Evolutionary conservation across 768 basidiomycete species (phyloP).

Genomic region (Suillus cothurnatus): DNA sequence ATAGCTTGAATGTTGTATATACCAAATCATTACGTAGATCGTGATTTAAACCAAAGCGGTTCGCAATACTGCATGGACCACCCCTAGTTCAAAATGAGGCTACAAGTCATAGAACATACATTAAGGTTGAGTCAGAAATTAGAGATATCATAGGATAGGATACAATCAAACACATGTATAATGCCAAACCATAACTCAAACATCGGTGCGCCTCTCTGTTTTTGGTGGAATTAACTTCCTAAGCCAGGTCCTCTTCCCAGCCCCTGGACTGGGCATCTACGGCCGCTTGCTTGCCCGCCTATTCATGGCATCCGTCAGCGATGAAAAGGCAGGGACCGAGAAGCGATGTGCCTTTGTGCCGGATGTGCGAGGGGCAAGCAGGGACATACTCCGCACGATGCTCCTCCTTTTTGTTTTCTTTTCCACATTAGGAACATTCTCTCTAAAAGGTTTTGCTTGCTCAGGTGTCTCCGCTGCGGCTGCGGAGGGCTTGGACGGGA

Average conservation of each 20-base stretch:
- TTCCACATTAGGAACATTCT: background rate
- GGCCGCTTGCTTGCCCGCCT: background rate
- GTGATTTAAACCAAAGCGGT: background rate
- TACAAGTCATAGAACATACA: background rate
- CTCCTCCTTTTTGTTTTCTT: constrained; percentile 2
- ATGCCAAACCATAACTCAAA: background rate
- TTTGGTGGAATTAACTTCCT: background rate
- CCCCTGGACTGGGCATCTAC: background rate
- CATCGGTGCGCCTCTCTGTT: background rate
- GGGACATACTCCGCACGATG: constrained; percentile 14
- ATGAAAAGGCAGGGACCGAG: constrained; percentile 19
- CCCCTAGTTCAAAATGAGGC: background rate
- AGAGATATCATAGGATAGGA: background rate
- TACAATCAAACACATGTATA: background rate
- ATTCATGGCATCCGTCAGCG: background rate
- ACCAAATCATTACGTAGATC: constrained; percentile 9
- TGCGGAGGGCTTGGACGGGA: background rate
- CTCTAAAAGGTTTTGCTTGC: constrained; percentile 5
- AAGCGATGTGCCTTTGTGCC: constrained; percentile 15
- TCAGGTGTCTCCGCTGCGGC: background rate
- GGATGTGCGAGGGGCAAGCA: constrained; percentile 14
- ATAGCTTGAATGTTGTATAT: background rate
- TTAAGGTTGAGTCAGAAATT: background rate
- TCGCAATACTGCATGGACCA: background rate
- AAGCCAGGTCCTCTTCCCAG: background rate